Base-by-base conservation (phyloP, 805 yeast genomes). In the Yarrowia deformans region DNA sequence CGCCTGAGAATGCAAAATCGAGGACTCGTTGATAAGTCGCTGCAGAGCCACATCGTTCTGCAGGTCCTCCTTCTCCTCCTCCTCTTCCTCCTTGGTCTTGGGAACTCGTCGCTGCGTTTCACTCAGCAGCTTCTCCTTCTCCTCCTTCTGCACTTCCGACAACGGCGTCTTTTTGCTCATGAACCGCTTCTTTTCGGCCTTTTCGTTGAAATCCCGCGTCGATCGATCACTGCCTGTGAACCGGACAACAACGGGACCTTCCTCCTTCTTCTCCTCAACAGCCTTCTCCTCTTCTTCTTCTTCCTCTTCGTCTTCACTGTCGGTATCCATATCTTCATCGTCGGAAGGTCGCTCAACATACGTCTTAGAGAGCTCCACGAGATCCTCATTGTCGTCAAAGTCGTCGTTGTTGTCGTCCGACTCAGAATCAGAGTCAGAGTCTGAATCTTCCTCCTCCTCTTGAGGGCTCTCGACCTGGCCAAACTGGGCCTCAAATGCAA, bases 31-130 rank as follows among this genome's bases (percentile, higher is more conserved):
- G 39, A 90, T 79, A 29, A 90, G 80, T 61, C 93, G 78, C 73
- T 90, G 92, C 50, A 90, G 81, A 69, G 86, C 90, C 40, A 89
- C 73, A 75, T 89, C 94, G 74, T 90, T 88, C 69, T 87, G 85
- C 69, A 88, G 75, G 72, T 89, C 84, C 34, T 85, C 82, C 39
- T 76, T 75, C 9, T 81, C 82, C 13, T 82, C 84, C 43, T 72
- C 70, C 8, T 72, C 71, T 6, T 60, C 71, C 29, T 71, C 64
- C 39, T 61, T 49, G 19, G 69, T 39, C 46, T 39, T 43, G 19
- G 70, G 49, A 10, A 32, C 37, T 29, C 54, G 18, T 32, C 34
- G 16, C 45, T 52, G 46, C 10, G 56, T 40, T n/a, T 63, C 56
- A 32, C 16, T 19, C 8, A 52, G 29, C 16, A 37, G 66, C 34